Percentiles rank a stretch among this genome's conserved stretches.
Conservation (phyloP, 257 asterid species). For the Nicotiana tomentosiformis region DNA sequence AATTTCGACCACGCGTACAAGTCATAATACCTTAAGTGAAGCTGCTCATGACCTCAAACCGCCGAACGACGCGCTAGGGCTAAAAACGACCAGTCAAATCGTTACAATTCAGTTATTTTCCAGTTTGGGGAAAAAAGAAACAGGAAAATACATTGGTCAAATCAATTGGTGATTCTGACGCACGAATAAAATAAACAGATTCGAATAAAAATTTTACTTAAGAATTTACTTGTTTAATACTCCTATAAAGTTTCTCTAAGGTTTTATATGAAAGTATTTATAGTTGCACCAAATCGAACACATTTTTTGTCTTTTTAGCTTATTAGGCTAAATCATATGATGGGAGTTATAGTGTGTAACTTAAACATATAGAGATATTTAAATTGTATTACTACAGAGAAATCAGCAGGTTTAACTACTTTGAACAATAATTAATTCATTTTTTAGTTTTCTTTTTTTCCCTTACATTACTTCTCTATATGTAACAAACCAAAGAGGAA, state of each 20-base stretch:
- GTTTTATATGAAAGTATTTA: not conserved
- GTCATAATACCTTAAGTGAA: too few relatives aligned
- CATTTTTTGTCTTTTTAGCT: not conserved
- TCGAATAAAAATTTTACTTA: not conserved
- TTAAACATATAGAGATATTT: not conserved
- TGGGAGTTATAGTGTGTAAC: not conserved
- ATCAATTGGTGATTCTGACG: not conserved
- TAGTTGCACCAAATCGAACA: not conserved
- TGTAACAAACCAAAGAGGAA: not conserved
- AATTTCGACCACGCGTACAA: too few relatives aligned
- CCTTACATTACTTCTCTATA: not conserved
- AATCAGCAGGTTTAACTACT: not conserved
- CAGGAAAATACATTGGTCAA: not conserved
- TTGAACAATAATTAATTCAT: not conserved
- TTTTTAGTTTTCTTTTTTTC: not conserved
- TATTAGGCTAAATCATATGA: not conserved
- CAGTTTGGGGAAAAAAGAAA: too few relatives aligned
- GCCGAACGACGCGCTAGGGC: too few relatives aligned
- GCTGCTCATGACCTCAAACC: too few relatives aligned
- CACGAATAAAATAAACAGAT: not conserved
- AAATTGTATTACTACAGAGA: not conserved
- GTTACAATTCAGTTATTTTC: too few relatives aligned
- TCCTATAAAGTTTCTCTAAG: not conserved
- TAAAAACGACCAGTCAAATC: too few relatives aligned
- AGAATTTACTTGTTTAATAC: not conserved